A percentile compares a stretch with the other conserved stretches of the same genome.
Evolutionary conservation across 176 grass and related monocot species (phyloP).

Genomic region (Elymus sibiricus): DNA sequence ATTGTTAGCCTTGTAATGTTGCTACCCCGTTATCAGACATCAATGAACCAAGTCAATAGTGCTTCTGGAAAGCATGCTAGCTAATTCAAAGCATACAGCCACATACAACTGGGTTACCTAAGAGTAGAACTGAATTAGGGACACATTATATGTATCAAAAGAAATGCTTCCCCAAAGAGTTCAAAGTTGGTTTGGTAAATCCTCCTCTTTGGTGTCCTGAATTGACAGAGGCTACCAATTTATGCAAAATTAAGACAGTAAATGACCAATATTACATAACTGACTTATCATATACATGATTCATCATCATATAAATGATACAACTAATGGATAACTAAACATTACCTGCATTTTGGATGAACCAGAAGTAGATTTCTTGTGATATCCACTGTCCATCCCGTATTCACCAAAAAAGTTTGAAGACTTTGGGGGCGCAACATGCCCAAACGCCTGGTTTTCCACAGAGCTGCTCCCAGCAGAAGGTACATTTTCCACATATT

Average conservation of each 20-base stretch:
- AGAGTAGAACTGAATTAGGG: slow-evolving; percentile 6
- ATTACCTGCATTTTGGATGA: slow-evolving; percentile 85
- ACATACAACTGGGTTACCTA: background rate
- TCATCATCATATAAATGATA: background rate
- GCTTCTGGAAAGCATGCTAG: background rate
- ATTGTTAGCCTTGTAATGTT: background rate
- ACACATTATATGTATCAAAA: background rate
- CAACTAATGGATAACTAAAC: background rate
- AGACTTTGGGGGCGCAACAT: slow-evolving; percentile 87
- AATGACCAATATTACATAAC: background rate
- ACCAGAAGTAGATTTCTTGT: slow-evolving; percentile 57
- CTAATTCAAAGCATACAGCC: background rate
- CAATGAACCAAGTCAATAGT: background rate
- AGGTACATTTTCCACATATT: slow-evolving; percentile 68
- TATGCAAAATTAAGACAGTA: background rate
- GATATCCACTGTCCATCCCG: slow-evolving; percentile 80
- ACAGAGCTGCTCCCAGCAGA: slow-evolving; percentile 39
- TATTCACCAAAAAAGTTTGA: slow-evolving; percentile 92
- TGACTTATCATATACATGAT: background rate
- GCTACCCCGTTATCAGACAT: background rate
- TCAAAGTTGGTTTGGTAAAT: slow-evolving; percentile 12
- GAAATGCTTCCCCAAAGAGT: background rate
- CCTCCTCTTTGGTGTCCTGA: background rate
- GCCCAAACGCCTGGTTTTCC: slow-evolving; percentile 50
- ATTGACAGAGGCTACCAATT: background rate